Percentiles rank a stretch among this genome's conserved stretches.
Evolutionary conservation across 2,329 filamentous ascomycete species (phyloP).

Genomic region (Pseudogymnoascus sp.): DNA sequence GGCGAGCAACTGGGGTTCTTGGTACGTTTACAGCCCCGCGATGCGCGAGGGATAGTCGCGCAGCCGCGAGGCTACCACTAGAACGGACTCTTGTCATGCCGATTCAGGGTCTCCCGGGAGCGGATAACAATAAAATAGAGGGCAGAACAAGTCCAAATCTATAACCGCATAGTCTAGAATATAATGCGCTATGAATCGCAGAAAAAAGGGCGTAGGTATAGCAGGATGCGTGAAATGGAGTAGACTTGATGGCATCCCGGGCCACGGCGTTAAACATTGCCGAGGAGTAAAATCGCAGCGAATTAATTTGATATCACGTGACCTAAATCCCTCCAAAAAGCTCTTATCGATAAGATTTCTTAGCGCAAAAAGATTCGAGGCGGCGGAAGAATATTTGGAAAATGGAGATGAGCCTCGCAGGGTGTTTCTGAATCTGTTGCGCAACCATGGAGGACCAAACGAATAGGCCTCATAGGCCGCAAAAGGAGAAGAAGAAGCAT

Average conservation of each 20-base stretch:
- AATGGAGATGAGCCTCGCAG: conserved; percentile 7
- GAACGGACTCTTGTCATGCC: conserved; percentile 6
- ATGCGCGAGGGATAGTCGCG: not conserved
- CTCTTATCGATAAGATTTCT: conserved; percentile 9
- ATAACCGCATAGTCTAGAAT: not conserved
- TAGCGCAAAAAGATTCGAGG: conserved; percentile 8
- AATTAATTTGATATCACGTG: not conserved
- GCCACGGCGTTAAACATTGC: conserved; percentile 3
- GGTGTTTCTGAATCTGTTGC: conserved; percentile 8
- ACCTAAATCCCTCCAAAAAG: not conserved
- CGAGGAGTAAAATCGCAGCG: not conserved
- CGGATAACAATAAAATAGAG: not conserved
- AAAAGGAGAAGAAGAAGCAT: conserved; percentile 81
- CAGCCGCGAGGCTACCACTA: conserved; percentile 3
- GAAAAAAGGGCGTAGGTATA: not conserved
- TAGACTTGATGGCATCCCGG: not conserved
- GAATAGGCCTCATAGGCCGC: conserved; percentile 76
- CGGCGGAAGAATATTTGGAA: conserved; percentile 7
- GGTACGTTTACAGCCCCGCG: not conserved
- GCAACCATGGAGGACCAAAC: conserved; percentile 67
- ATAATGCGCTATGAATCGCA: not conserved
- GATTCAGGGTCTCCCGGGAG: not conserved
- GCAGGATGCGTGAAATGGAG: not conserved
- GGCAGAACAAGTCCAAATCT: not conserved
- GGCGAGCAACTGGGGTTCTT: not conserved